These are phyloP conservation scores for Fomitopsis pinicola DNA, from an alignment of 1,284 basidiomycete genomes.

Conservation along the genomic window DNA sequence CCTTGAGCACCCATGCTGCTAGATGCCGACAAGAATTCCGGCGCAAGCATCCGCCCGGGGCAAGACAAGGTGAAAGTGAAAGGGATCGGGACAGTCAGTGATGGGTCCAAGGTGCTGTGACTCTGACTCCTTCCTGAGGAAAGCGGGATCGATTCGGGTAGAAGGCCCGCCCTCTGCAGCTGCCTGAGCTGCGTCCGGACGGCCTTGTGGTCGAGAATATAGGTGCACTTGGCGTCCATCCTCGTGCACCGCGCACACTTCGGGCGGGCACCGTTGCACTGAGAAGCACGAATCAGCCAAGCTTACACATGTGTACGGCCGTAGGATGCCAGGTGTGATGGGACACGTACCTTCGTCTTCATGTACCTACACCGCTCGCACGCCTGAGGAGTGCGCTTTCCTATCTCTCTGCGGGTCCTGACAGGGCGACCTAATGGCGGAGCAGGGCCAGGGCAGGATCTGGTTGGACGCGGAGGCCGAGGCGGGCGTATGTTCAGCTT, in stretches of 20 bases:
- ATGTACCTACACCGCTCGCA: slow-evolving; percentile 17
- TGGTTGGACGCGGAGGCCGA: not conserved
- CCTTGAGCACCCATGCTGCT: no score
- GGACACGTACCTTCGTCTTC: slow-evolving; percentile 16
- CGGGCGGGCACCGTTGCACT: slow-evolving; percentile 17
- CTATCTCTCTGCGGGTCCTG: not conserved
- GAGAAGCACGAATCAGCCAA: not conserved
- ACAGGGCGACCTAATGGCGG: not conserved
- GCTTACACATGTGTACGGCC: not conserved
- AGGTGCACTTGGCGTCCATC: slow-evolving; percentile 11
- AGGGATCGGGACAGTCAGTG: not conserved
- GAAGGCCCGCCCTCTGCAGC: not conserved
- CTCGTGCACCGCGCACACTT: slow-evolving; percentile 13
- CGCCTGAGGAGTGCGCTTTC: slow-evolving; percentile 13
- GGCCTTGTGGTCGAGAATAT: slow-evolving; percentile 17
- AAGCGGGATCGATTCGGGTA: not conserved
- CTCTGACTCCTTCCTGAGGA: not conserved
- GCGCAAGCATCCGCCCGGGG: not conserved
- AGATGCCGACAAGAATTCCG: no score
- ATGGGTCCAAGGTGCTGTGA: not conserved
- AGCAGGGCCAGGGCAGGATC: not conserved
- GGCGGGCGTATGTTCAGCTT: not conserved
- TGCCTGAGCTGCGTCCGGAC: slow-evolving; percentile 6
- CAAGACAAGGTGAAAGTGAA: not conserved
- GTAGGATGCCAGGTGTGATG: not conserved